phyloP scores from a whole-genome alignment of 805 yeast species.

The Hanseniaspora vineae region DNA sequence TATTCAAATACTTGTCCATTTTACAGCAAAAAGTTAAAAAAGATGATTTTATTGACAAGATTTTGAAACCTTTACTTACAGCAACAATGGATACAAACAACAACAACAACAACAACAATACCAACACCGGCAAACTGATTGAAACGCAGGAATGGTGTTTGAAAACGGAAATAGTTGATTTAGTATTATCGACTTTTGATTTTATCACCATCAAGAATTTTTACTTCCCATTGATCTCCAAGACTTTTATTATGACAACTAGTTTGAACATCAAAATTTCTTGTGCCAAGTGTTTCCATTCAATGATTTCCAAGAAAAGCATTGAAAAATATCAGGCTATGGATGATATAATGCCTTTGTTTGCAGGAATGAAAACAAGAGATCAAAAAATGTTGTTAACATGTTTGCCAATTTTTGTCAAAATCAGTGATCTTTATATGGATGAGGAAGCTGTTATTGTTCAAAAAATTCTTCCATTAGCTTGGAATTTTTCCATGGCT shows the following conservation, averaged over 20 bases:
- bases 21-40: slow-evolving; percentile 38
- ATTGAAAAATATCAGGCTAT: slow-evolving; percentile 59
- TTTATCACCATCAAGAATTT: slow-evolving; percentile 61
- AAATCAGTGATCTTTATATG: slow-evolving; percentile 24
- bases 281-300: slow-evolving; percentile 47
- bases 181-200: slow-evolving; percentile 37
- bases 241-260: slow-evolving; percentile 72
- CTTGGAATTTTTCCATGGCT: slow-evolving; percentile 38
- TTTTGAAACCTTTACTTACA: slow-evolving; percentile 20
- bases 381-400: slow-evolving; percentile 47
- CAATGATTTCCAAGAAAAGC: slow-evolving; percentile 42
- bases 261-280: slow-evolving; percentile 65
- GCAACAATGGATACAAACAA: slow-evolving; percentile 12
- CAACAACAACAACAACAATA: slow-evolving; percentile 4
- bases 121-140: not conserved
- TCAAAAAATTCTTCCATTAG: slow-evolving; percentile 40
- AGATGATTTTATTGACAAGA: slow-evolving; percentile 31
- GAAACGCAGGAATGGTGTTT: slow-evolving; percentile 44
- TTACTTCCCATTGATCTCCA: slow-evolving; percentile 60
- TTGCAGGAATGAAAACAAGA: slow-evolving; percentile 63
- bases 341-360: slow-evolving; percentile 72
- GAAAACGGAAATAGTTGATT: slow-evolving; percentile 22
- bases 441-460: slow-evolving; percentile 37
- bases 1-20: slow-evolving; percentile 35
- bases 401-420: slow-evolving; percentile 27